Evolutionary conservation across 495 filamentous ascomycete genomes (phyloP).

Genomic region (Penicillium antarcticum): DNA sequence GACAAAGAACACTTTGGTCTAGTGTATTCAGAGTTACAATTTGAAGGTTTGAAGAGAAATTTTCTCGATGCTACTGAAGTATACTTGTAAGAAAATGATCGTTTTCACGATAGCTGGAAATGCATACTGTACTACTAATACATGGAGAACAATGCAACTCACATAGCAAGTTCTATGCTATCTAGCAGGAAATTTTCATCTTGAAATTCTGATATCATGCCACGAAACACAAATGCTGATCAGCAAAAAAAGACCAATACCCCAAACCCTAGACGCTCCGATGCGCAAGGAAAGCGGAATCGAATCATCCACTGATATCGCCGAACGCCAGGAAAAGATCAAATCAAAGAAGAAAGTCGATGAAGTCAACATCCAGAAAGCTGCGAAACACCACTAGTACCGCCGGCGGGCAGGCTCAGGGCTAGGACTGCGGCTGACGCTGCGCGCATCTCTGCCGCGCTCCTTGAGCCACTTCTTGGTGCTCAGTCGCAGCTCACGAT

Average conservation of each 20-base stretch:
- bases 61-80: too few species aligned
- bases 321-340: constrained; percentile 29
- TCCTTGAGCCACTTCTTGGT: constrained; percentile 96
- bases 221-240: constrained; percentile 16
- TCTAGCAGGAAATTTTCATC: constrained; percentile 1
- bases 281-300: constrained; percentile 18
- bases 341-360: constrained; percentile 11
- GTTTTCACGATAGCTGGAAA: too few species aligned
- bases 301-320: constrained; percentile 18
- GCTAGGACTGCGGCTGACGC: constrained; percentile 68
- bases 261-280: constrained; percentile 13
- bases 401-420: constrained; percentile 72
- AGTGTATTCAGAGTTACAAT: too few species aligned
- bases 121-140: too few species aligned
- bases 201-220: constrained; percentile 24
- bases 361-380: constrained; percentile 6
- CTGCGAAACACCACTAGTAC: constrained; percentile 39
- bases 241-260: constrained; percentile 17
- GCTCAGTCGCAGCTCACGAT: constrained; percentile 77
- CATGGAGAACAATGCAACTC: too few species aligned
- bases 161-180: neutral
- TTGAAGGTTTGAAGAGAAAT: too few species aligned
- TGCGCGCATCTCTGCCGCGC: constrained; percentile 81
- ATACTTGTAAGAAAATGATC: too few species aligned
- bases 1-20: too few species aligned